Percentiles rank a stretch among this genome's conserved stretches.
phyloP scores from a whole-genome alignment of 73 alveolate genomes.

The Urostyla sp. region DNA sequence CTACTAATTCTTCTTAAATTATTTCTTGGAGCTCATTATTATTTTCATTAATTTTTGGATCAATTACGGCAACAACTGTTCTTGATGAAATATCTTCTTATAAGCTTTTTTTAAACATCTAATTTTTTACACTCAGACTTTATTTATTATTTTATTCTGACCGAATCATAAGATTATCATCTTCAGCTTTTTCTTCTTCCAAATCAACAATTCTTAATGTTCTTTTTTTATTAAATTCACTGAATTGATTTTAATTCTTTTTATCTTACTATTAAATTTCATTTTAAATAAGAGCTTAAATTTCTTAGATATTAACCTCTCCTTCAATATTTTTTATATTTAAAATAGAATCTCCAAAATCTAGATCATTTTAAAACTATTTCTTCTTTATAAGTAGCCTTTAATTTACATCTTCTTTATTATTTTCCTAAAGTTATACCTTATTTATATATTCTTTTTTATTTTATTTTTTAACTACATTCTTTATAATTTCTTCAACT shows the following conservation, averaged over 20 bases:
- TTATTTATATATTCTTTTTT: background rate
- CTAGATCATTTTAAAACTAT: background rate
- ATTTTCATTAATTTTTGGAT: too few relatives aligned
- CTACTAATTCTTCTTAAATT: too few relatives aligned
- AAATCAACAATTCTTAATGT: constrained; percentile 19
- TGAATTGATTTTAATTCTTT: too few relatives aligned
- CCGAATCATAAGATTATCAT: background rate
- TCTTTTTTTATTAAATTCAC: constrained; percentile 36
- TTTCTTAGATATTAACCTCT: too few relatives aligned
- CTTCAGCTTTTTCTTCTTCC: background rate
- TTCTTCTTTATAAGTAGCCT: background rate
- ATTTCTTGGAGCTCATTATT: too few relatives aligned
- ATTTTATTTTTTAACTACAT: background rate
- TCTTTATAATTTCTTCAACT: constrained; percentile 11
- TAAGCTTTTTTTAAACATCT: too few relatives aligned
- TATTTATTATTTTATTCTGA: too few relatives aligned
- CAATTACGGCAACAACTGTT: too few relatives aligned
- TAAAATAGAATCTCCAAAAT: constrained; percentile 10
- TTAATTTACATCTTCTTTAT: constrained; percentile 5
- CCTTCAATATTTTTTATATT: background rate
- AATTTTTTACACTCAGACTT: too few relatives aligned
- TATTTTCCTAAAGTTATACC: background rate
- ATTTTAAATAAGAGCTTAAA: too few relatives aligned
- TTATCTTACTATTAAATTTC: too few relatives aligned
- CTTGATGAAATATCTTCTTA: too few relatives aligned